Base-by-base conservation (phyloP, 2,329 filamentous ascomycete genomes). In the Alternaria triticimaculans region DNA sequence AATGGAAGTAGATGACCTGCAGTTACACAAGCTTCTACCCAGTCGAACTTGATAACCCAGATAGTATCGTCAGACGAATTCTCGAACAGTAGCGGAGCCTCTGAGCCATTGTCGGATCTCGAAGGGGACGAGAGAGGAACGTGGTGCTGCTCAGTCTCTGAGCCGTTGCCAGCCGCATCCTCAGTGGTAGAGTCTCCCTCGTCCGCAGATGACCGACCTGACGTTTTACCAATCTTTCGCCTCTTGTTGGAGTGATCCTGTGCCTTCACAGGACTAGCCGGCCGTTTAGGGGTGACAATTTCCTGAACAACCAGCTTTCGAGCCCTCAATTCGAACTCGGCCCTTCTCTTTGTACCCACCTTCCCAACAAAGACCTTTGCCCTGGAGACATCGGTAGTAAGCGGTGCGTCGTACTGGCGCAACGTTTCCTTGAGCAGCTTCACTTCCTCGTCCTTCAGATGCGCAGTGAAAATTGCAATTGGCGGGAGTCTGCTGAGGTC, bases 321-420 rank as follows among this genome's bases (percentile, higher is more conserved):
- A 7, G 87, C 86, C 57, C 92, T 86, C 64, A 98, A 82, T 80
- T 98, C 95, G 71, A 96, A 89, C 50, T 87, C 84, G 1, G 93
- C 93, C 18, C 95, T 87, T 71, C 88, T 86, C 67, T 87, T 89
- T 59, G 88, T 90, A 1, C 85, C 84, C 33, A 97, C 85, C 68
- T 89, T 92, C 2, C 92, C 93, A 28, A 98, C 77, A 2, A 97
- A 84, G 4, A 97, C 79, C 5, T 87, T 84, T 1, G 93, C 93
- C 78, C 95, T 91, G 14, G 84, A 83, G 56, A 91, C 83, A 76
- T 95, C 87, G 62, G 90, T 90, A 0, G 92, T 94, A 57, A 96
- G 76, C 0, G 84, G 85, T 6, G 87, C 88, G 56, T 82, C 81
- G 57, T 81, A 78, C 7, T 78, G 74, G 5, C 86, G 83, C 10